Evolutionary conservation across 208 protist species (phyloP).

Genomic region (Trypanosoma cruzi): DNA sequence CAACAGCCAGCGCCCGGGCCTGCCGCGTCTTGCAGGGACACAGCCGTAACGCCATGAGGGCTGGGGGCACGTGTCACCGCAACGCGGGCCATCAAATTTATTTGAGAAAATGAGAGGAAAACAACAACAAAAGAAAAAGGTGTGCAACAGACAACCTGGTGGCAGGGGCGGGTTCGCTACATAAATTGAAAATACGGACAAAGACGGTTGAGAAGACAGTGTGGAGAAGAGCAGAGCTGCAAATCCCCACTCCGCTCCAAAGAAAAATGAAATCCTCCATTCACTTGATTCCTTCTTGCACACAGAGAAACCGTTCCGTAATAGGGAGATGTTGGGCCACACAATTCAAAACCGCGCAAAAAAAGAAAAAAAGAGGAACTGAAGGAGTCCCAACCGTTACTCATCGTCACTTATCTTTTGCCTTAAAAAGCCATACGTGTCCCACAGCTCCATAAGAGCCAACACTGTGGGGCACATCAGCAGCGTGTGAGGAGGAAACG

Average conservation of each 20-base stretch:
- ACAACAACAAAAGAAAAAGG: too few relatives aligned
- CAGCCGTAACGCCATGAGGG: too few relatives aligned
- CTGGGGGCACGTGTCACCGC: too few relatives aligned
- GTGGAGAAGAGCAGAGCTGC: background rate
- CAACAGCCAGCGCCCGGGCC: too few relatives aligned
- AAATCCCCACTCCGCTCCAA: background rate
- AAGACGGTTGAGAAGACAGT: background rate
- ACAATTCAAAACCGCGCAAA: background rate
- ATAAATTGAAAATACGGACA: too few relatives aligned
- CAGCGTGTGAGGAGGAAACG: constrained; percentile 69
- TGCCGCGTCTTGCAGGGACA: too few relatives aligned
- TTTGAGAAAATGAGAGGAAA: too few relatives aligned
- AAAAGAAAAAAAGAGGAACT: constrained; percentile 17
- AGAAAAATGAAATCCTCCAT: background rate
- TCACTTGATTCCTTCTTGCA: background rate
- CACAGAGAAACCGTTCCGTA: background rate
- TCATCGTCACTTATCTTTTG: background rate
- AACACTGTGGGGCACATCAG: constrained; percentile 80
- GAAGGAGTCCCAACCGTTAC: background rate
- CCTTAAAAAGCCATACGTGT: constrained; percentile 70
- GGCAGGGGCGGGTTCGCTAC: too few relatives aligned
- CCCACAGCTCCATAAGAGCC: constrained; percentile 74
- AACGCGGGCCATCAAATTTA: too few relatives aligned
- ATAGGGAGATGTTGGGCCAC: background rate
- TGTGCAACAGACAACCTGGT: too few relatives aligned